Evolutionary conservation across 2,329 filamentous ascomycete species (phyloP).

Genomic region (Metarhizium guizhouense): DNA sequence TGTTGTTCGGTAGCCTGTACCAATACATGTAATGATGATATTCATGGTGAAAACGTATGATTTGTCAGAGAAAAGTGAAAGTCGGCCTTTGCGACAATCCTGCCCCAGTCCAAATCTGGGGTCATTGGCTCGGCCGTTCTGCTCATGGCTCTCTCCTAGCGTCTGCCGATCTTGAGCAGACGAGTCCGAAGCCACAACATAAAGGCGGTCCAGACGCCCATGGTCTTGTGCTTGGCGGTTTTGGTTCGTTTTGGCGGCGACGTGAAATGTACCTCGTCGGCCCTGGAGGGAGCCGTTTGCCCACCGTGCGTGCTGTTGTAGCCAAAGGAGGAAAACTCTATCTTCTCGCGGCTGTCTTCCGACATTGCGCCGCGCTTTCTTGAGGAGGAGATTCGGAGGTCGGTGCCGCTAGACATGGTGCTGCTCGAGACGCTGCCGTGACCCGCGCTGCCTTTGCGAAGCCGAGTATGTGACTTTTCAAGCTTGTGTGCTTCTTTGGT

Average conservation of each 20-base stretch:
- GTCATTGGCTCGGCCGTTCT: neutral
- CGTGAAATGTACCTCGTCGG: constrained; percentile 36
- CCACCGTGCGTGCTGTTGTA: constrained; percentile 33
- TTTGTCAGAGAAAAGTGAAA: constrained; percentile 1
- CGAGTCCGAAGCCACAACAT: constrained; percentile 55
- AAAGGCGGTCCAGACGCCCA: constrained; percentile 53
- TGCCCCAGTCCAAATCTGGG: constrained; percentile 5
- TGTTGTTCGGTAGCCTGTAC: neutral
- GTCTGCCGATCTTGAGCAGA: constrained; percentile 30
- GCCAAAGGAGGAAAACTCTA: constrained; percentile 19
- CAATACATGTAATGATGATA: neutral
- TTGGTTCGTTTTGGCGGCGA: constrained; percentile 27
- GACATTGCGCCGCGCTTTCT: constrained; percentile 16
- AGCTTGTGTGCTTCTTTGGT: constrained; percentile 44
- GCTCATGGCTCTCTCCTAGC: constrained; percentile 17
- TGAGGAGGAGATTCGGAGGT: constrained; percentile 16
- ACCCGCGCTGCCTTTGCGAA: constrained; percentile 27
- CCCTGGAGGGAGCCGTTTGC: constrained; percentile 17
- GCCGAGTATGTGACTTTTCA: constrained; percentile 36
- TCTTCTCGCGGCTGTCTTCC: constrained; percentile 30
- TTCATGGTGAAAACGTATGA: constrained; percentile 4
- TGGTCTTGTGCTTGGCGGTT: constrained; percentile 50
- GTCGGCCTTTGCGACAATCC: constrained; percentile 5
- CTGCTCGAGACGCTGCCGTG: constrained; percentile 23
- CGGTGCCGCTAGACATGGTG: constrained; percentile 21